Evolutionary conservation across 129 eudicot species (phyloP), one percentile per base, ranked within the genome.

Genomic region (Pulicaria dysenterica): DNA sequence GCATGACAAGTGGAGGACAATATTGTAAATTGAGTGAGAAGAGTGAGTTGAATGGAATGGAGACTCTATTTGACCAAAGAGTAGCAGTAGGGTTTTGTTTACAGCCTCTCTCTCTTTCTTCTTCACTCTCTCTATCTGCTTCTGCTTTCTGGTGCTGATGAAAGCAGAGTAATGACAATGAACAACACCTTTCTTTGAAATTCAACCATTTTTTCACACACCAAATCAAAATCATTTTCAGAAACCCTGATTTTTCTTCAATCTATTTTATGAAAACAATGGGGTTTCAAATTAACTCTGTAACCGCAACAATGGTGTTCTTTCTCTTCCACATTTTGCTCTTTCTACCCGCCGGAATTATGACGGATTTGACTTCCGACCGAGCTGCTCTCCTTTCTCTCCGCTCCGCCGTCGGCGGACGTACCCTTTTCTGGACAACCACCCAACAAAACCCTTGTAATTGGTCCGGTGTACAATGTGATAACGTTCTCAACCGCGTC

Each of bases 361-460:
- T 69, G 16, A 54, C 92, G 54, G 97, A 94, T 82, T 95, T 94
- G 37, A 2, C 70, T 68, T 38, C 91, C 73, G 92, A 88, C 80
- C 66, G 83, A 9, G 75, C 87, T 4, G 92, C 97, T 36, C 97
- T 94, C 13, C 65, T 94, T 3, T 46, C 84, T 36, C 86, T 94
- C 41, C 90, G 95, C n/a, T 54, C 96, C 39, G 86, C 98, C 70
- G 87, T 94, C 42, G 86, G 83, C 36, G 98, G 98, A 70, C 96
- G 97, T n/a, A 85, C 92, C 11, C 59, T 90, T 37, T 58, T 90
- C 66, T 94, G 98, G 98, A 65, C 83, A 58, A 56, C 80, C 14
- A 42, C 86, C 56, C 64, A 70, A 7, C 72, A 15, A 13, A 69
- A 34, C 62, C 89, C 89, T 0, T 86, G 92, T 57, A 15, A 61